Conservation (phyloP, 169 alveolate species). For the Miamiensis avidus region DNA sequence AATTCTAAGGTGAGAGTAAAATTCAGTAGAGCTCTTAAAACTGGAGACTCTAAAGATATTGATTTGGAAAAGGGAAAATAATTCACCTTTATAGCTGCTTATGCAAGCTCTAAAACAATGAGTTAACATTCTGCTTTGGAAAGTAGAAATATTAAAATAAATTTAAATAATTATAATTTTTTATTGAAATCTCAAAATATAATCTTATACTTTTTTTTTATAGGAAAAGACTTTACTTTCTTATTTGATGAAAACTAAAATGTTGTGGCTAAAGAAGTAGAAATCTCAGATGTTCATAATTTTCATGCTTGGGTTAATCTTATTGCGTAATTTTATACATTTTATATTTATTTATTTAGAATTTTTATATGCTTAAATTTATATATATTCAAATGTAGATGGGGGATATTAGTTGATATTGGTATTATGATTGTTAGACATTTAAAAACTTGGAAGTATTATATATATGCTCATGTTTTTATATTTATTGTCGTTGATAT, state of each 20-base stretch:
- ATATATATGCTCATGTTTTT: not conserved
- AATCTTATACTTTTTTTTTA: too few species aligned
- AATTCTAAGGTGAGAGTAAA: not conserved
- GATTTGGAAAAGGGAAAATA: not conserved
- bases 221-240: too few species aligned
- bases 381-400: not conserved
- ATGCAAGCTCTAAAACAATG: not conserved
- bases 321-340: too few species aligned
- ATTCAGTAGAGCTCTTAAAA: not conserved
- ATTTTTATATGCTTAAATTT: too few species aligned
- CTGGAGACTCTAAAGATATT: not conserved
- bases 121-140: not conserved
- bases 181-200: too few species aligned
- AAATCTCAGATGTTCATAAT: too few species aligned
- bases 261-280: too few species aligned
- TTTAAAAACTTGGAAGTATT: not conserved
- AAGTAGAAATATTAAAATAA: too few species aligned
- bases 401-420: not conserved
- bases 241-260: too few species aligned
- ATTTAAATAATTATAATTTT: too few species aligned
- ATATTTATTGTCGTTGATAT: not conserved
- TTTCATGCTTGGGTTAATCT: too few species aligned
- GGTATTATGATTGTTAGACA: not conserved
- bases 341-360: too few species aligned
- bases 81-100: not conserved